Base-by-base conservation (phyloP, 2,329 filamentous ascomycete genomes). In the Ceratocystis destructans region DNA sequence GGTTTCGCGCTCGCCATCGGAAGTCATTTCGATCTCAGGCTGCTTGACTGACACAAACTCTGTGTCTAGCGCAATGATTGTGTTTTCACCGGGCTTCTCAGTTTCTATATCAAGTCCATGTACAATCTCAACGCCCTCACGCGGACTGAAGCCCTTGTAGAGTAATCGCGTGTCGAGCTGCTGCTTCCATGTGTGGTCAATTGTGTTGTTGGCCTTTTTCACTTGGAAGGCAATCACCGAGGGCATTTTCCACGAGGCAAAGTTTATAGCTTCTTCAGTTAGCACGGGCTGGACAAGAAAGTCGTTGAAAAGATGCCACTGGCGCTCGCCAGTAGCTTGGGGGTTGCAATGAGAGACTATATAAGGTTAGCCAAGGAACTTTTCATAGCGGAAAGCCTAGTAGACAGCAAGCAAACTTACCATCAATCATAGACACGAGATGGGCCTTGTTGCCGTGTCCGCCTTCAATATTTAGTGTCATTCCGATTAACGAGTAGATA, bases 291-390 rank as follows among this genome's bases (percentile, higher is more conserved):
- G 85, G 25, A 99, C 95, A 45, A 96, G 77, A 72, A 99, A 99
- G 76, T 99, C 94, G 71, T 99, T 99, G 78, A 99, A 96, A 0
- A 99, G 77, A 75, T 97, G 90, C 95, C 95, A 99, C 71, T 87
- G 87, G 71, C 84, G 87, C 69, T 85, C 81, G 2, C 78, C 78
- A 0, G 84, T 80, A 0, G 82, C 74, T 53, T 82, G 53, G 17
- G 62, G 5, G 20, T 67, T 37, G 1, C 65, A 69, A 28, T 67
- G 69, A 12, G 67, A 64, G 17, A 69, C 69, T 69, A 31, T 46
- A 15, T 1, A 5, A 17, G 65, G 62, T 61, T 41, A 45, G 6
- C 53, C 5, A 65, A 62, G 15, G 8, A 22, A 8, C 4, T 17
- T 6, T 25, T 65, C 45, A 68, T 31, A 12, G 7, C 15, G 5